These are phyloP conservation scores for Calocybe cyanea DNA, from an alignment of 768 basidiomycete genomes.

Conservation along the genomic window DNA sequence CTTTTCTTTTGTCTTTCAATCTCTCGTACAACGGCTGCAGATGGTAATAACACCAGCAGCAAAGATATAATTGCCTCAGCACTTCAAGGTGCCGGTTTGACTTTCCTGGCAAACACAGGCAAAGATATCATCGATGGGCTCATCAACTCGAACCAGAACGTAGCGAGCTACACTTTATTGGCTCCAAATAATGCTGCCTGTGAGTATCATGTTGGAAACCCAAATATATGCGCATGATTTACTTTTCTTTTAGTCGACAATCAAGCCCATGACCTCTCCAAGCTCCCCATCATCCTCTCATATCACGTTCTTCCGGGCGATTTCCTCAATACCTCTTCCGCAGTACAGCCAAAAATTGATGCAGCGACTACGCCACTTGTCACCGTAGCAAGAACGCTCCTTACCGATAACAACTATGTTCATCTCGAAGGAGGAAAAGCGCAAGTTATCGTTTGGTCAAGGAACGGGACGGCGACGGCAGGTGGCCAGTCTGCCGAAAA, in stretches of 20 bases:
- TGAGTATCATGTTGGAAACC: constrained; percentile 1
- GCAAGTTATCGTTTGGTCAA: constrained; percentile 53
- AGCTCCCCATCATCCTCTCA: constrained; percentile 14
- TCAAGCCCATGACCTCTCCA: constrained; percentile 1
- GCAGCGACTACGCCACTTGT: constrained; percentile 48
- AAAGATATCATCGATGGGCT: neutral
- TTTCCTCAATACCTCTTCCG: constrained; percentile 13
- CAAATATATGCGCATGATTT: neutral
- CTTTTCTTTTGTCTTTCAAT: too few species aligned
- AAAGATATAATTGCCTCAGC: neutral
- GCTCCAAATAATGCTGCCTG: constrained; percentile 21
- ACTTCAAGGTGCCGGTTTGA: constrained; percentile 10
- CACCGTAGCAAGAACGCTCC: constrained; percentile 63
- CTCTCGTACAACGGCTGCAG: too few species aligned
- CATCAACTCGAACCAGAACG: constrained; percentile 7
- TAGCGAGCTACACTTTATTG: constrained; percentile 15
- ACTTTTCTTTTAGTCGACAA: constrained; percentile 11
- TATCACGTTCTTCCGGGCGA: constrained; percentile 20
- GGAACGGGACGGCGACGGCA: constrained; percentile 23
- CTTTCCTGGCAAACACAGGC: constrained; percentile 10
- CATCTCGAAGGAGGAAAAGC: constrained; percentile 53
- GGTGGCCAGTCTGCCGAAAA: too few species aligned
- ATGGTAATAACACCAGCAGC: too few species aligned
- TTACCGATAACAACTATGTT: constrained; percentile 45
- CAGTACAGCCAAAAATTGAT: constrained; percentile 22